Percentiles rank a stretch among this genome's conserved stretches.
phyloP scores from a whole-genome alignment of 169 alveolate species.

The Plasmodium cynomolgi region DNA sequence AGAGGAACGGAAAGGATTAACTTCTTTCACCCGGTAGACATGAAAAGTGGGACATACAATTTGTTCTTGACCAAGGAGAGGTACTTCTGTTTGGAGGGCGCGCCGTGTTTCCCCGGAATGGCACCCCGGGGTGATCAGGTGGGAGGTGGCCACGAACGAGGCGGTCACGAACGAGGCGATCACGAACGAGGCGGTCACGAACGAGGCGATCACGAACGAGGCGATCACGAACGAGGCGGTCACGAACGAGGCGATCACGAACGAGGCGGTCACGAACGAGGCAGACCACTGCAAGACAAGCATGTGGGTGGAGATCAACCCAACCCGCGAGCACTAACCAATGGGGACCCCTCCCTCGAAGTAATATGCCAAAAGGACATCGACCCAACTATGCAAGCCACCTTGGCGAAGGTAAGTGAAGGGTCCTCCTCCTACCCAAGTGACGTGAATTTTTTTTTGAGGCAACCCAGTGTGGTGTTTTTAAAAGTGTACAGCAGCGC shows the following conservation, averaged over 20 bases:
- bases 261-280: not conserved
- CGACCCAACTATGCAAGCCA: not conserved
- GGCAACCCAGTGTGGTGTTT: slow-evolving; percentile 4
- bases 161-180: not conserved
- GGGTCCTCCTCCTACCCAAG: not conserved
- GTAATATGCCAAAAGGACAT: not conserved
- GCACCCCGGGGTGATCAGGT: not conserved
- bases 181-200: not conserved
- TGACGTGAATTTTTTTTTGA: not conserved
- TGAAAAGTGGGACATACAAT: not conserved
- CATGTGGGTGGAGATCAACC: not conserved
- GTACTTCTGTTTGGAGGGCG: not conserved
- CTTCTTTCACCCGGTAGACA: slow-evolving; percentile 25
- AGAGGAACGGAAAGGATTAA: not conserved
- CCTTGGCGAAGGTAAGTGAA: not conserved
- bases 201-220: too few species aligned
- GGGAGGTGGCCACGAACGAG: not conserved
- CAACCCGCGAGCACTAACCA: not conserved
- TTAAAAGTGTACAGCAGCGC: slow-evolving; percentile 3
- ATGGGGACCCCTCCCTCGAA: not conserved
- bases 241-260: too few species aligned
- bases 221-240: not conserved
- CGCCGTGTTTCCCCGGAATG: not conserved
- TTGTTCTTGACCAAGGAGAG: slow-evolving; percentile 17
- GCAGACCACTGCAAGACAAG: not conserved